Evolutionary conservation across 805 yeast genomes (phyloP), one percentile per base, ranked within the genome.

Genomic region (Brettanomyces bruxellensis): DNA sequence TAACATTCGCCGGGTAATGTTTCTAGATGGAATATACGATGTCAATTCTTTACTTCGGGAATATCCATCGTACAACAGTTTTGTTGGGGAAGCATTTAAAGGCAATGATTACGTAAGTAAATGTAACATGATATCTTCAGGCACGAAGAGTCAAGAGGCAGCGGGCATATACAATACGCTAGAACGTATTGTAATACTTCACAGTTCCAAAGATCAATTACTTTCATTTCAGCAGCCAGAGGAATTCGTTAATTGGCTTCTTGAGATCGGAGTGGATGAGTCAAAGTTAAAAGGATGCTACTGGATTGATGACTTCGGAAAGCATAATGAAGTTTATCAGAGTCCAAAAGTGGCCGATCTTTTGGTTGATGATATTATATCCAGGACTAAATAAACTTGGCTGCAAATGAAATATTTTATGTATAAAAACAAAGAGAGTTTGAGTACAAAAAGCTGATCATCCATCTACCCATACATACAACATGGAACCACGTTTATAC

Each of bases 21-120:
- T 81, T 25, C 56, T 83, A 1, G 95, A 86, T 55, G 95, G 95
- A 0, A 86, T 87, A 44, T 85, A 74, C 60, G 75, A 82, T 51
- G 58, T 81, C 4, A 51, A 47, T 1, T 66, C 66, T 11, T 61
- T 87, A 44, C 50, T 82, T 1, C 60, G 62, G 1, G 93, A 84
- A 55, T 82, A 85, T 58, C 84, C 86, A 0, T 55, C 52, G 4
- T 87, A 86, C 59, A 52, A 55, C 12, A 62, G 59, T 4, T 85
- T 85, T 58, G 79, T 86, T 1, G 52, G 62, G 3, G 76, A 75
- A 37, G 89, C 93, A 0, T 83, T 81, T 56, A 51, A 51, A 5
- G 43, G 25, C 8, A 43, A 48, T 13, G 40, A 43, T 3, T 57
- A 47, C 3, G 32, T 28, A 28, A 25, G 48, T 6, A 38, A 24